Evolutionary conservation across 2,329 filamentous ascomycete genomes (phyloP), one percentile per base, ranked within the genome.

Genomic region (Ceratocystis albifundus): DNA sequence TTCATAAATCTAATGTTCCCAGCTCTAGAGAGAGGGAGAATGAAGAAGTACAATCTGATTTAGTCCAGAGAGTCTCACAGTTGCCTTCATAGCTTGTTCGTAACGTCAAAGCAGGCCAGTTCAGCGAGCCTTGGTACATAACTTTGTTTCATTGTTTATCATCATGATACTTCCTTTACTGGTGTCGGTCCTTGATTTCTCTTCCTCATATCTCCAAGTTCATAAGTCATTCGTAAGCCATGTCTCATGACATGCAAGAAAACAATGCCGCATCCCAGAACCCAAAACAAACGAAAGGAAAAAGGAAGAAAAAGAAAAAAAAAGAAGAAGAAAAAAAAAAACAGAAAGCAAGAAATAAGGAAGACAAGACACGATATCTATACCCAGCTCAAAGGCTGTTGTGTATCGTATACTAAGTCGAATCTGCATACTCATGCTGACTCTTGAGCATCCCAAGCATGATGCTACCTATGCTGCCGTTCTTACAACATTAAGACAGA

Each of bases 301-400:
- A 32, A 48, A 50, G 4, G n/a, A 64, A 64, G 20, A 59, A 10
- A 48, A 45, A 63, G 5, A 32, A 17, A 63, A 17, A 63, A 63
- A 63, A n/a, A n/a, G 30, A 5, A 64, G 22, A 48, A 50, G 4
- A 10, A 64, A 64, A 32, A 59, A 10, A 48, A 45, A 63, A 15
- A 32, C 30, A 63, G 25, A 63, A 63, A 63, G n/a, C 32, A 44
- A 41, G 32, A 48, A 17, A 53, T n/a, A 53, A 53, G 48, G 46
- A 17, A 53, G n/a, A n/a, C 6, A 20, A 53, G 22, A 53, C 10
- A 53, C n/a, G 2, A n/a, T 20, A 22, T n/a, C 48, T 53, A 20
- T 22, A n/a, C 48, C 48, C 48, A n/a, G 17, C n/a, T 20, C 17
- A 20, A 50, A 53, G n/a, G 22, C 48, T n/a, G 6, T 53, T 25